These are phyloP conservation scores for Porphyrellus cyaneotinctus DNA, from an alignment of 768 basidiomycete species.

Conservation along the genomic window DNA sequence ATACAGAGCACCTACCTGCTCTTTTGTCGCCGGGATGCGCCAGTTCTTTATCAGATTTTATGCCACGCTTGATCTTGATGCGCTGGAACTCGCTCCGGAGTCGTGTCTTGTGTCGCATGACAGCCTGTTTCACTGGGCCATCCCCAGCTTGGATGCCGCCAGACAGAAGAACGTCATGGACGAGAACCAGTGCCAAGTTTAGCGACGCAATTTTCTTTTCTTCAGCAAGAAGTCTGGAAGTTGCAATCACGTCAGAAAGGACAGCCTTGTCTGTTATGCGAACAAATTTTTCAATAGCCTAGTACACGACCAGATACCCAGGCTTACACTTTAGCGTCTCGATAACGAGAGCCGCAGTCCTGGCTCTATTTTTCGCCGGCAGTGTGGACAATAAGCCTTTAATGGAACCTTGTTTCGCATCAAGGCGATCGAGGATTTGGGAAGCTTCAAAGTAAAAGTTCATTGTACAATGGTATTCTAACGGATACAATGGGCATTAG, in stretches of 20 bases:
- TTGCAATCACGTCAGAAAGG: slow-evolving; percentile 65
- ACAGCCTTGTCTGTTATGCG: slow-evolving; percentile 67
- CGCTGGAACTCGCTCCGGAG: slow-evolving; percentile 82
- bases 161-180: slow-evolving; percentile 85
- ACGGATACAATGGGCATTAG: slow-evolving; percentile 25
- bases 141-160: slow-evolving; percentile 87
- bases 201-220: slow-evolving; percentile 73
- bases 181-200: slow-evolving; percentile 78
- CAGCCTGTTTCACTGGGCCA: slow-evolving; percentile 83
- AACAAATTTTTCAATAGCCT: slow-evolving; percentile 5
- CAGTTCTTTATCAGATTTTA: slow-evolving; percentile 58
- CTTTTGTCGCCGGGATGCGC: slow-evolving; percentile 57
- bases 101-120: slow-evolving; percentile 86
- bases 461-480: slow-evolving; percentile 48
- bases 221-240: slow-evolving; percentile 62
- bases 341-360: slow-evolving; percentile 83
- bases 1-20: slow-evolving; percentile 46
- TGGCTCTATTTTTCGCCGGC: slow-evolving; percentile 69
- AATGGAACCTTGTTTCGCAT: slow-evolving; percentile 88
- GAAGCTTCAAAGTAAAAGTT: slow-evolving; percentile 96
- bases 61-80: slow-evolving; percentile 74
- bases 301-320: not conserved
- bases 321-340: slow-evolving; percentile 91
- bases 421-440: slow-evolving; percentile 76
- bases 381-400: slow-evolving; percentile 76